Base-by-base conservation (phyloP, 306 rosid species). In the Malus sieversii region DNA sequence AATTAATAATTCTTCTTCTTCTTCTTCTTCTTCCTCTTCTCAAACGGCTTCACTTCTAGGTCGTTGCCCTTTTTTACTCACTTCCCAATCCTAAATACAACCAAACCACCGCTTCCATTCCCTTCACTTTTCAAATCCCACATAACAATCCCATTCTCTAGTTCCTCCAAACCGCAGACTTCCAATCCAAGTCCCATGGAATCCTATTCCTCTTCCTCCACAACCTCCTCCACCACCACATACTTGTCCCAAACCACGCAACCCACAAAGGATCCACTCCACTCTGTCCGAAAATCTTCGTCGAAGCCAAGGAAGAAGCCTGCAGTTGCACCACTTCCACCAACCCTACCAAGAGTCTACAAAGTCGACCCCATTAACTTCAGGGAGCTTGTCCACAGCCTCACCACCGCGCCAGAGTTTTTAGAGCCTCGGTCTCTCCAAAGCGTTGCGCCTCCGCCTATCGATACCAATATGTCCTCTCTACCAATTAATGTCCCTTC, bases 281-380 rank as follows among this genome's bases (percentile, higher is more conserved):
- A 79, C 70, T 66, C 91, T 0, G 88, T 90, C 48, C 46, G 81
- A 23, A 90, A 87, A 81, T n/a, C 87, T 29, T 73, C 77, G 2
- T 57, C 83, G 3, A 91, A 94, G 80, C 85, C 88, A 3, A 82
- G 85, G 87, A 86, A 84, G 87, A 94, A 88, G 79, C 85, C 93
- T 13, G 67, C 81, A 11, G 82, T 86, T 45, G 92, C 89, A 0
- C 92, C 96, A 4, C 80, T 84, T 48, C 86, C 88, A 4, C 91
- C 87, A 6, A 72, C 81, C 4, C 85, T 86, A 0, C 82, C 90
- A 2, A 82, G 80, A 32, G 87, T 94, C 1, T 94, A 88, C 86
- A 87, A 86, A 72, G 98, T 94, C 3, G 93, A 94, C 23, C 92
- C 97, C 16, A 15, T 86, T 23, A 87, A 94, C 88, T 94, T 92